Percentiles rank a stretch among this genome's conserved stretches.
Conservation (phyloP, 164 flowering plant genomes). For the Chloranthus sessilifolius region DNA sequence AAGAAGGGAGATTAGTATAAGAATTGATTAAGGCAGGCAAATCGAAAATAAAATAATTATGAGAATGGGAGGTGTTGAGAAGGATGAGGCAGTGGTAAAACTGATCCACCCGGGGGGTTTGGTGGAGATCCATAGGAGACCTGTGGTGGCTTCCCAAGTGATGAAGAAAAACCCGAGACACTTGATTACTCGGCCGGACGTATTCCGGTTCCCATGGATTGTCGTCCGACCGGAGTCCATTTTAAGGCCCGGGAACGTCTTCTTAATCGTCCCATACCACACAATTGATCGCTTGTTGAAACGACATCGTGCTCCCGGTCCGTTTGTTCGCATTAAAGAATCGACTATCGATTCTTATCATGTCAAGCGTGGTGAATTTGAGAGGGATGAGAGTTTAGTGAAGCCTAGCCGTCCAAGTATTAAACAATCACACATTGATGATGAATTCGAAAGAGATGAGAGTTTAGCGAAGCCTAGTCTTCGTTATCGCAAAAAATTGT, state of each 20-base stretch:
- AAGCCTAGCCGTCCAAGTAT: too few relatives aligned
- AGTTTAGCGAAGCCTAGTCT: too few relatives aligned
- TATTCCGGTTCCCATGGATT: conserved; percentile 54
- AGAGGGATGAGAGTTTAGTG: too few relatives aligned
- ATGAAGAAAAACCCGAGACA: conserved; percentile 55
- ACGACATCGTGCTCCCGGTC: conserved; percentile 4
- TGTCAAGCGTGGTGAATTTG: background rate
- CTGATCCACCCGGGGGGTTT: conserved; percentile 45
- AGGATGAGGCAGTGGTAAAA: conserved; percentile 34
- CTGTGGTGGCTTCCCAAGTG: conserved; percentile 41
- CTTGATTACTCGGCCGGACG: conserved; percentile 55
- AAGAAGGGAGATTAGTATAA: too few relatives aligned
- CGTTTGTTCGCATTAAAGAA: background rate
- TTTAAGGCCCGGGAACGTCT: conserved; percentile 41
- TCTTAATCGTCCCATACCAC: conserved; percentile 44
- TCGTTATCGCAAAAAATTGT: too few relatives aligned
- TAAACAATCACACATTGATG: too few relatives aligned
- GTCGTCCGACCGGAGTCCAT: conserved; percentile 53
- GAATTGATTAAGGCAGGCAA: too few relatives aligned
- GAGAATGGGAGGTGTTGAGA: conserved; percentile 15
- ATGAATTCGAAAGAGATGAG: too few relatives aligned
- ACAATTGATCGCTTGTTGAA: conserved; percentile 36
- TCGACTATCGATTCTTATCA: background rate
- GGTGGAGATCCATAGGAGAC: conserved; percentile 34
- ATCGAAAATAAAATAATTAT: too few relatives aligned